Conservation (phyloP, 305 asterid species). For the Fraxinus latifolia region DNA sequence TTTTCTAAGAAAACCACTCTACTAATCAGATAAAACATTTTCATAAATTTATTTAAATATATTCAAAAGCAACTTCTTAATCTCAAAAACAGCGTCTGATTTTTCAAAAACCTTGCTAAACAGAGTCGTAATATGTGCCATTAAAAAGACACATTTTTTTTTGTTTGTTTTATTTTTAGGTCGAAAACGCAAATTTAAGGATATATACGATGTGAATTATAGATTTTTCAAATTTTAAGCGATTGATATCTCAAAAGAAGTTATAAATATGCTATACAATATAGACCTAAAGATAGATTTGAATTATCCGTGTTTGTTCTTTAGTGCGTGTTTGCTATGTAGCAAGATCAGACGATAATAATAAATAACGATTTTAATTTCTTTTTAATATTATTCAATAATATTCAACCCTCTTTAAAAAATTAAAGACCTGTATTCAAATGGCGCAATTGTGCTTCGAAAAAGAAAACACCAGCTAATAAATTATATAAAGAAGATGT, state of each 20-base stretch:
- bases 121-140: background rate
- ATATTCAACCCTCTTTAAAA: background rate
- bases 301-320: background rate
- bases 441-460: background rate
- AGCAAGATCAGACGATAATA: conserved; percentile 19
- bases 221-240: background rate
- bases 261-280: background rate
- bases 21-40: background rate
- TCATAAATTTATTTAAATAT: background rate
- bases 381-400: conserved; percentile 24
- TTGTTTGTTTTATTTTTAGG: background rate
- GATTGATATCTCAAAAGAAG: background rate
- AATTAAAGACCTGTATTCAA: background rate
- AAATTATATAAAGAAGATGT: background rate
- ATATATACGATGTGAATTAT: background rate
- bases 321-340: background rate
- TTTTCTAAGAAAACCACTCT: background rate
- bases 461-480: background rate
- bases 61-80: background rate
- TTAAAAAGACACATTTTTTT: background rate
- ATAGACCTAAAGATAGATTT: background rate
- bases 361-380: conserved; percentile 23
- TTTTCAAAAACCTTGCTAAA: background rate
- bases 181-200: background rate
- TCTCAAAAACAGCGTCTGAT: background rate